Conservation (phyloP, 2,329 filamentous ascomycete genomes). For the Pseudocercospora fijiensis region DNA sequence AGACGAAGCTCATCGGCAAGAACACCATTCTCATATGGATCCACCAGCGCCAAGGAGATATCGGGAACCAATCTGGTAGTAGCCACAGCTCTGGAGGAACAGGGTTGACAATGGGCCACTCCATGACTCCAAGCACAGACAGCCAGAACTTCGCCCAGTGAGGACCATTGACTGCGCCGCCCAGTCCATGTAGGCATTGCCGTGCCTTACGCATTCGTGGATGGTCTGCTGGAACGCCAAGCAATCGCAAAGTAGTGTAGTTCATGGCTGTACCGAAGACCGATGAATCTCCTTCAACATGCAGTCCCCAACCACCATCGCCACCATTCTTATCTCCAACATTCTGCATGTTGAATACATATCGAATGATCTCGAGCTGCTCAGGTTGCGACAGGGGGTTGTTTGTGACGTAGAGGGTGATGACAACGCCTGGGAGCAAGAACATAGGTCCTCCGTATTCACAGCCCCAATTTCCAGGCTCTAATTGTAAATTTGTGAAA, state of each 20-base stretch:
- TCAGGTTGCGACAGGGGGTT: constrained; percentile 79
- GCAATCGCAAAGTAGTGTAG: constrained; percentile 74
- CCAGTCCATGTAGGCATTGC: constrained; percentile 76
- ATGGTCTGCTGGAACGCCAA: constrained; percentile 82
- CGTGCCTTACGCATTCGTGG: constrained; percentile 82
- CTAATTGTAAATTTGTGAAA: constrained; percentile 84
- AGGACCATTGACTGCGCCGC: constrained; percentile 77
- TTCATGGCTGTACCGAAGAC: constrained; percentile 90
- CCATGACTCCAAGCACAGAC: constrained; percentile 73
- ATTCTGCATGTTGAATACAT: constrained; percentile 81
- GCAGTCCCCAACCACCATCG: constrained; percentile 95
- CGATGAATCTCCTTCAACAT: constrained; percentile 89
- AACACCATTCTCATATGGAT: constrained; percentile 98
- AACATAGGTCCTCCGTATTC: constrained; percentile 99
- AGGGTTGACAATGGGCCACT: constrained; percentile 93
- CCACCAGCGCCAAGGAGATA: constrained; percentile 48
- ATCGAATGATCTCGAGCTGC: constrained; percentile 86
- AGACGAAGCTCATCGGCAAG: constrained; percentile 85
- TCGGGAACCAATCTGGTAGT: constrained; percentile 40
- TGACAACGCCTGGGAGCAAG: constrained; percentile 78
- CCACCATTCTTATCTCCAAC: constrained; percentile 53
- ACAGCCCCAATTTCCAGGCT: constrained; percentile 90
- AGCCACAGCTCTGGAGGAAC: constrained; percentile 89
- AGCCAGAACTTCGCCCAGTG: constrained; percentile 99
- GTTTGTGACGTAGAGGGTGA: constrained; percentile 84